A percentile compares a stretch with the other conserved stretches of the same genome.
Evolutionary conservation across 768 basidiomycete species (phyloP).

Genomic region (Tephrocybe sp.): DNA sequence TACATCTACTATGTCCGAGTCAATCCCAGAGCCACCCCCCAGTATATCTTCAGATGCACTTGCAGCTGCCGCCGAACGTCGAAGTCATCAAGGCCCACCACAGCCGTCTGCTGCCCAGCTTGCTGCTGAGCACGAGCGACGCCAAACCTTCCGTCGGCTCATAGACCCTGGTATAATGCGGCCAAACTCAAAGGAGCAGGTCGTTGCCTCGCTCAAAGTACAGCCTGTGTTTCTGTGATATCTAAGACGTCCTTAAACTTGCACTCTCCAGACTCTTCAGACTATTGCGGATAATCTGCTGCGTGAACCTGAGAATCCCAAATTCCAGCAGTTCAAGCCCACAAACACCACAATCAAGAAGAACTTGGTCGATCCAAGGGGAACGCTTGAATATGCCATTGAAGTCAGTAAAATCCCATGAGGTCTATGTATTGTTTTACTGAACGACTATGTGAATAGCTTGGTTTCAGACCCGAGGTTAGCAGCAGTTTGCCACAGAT

Average conservation of each 20-base stretch:
- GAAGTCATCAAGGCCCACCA: slow-evolving; percentile 30
- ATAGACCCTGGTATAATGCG: slow-evolving; percentile 78
- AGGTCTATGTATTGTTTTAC: slow-evolving; percentile 3
- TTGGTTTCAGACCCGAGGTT: slow-evolving; percentile 75
- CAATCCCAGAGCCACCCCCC: slow-evolving; percentile 4
- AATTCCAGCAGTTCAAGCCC: slow-evolving; percentile 72
- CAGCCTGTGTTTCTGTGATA: slow-evolving; percentile 17
- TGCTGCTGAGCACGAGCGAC: slow-evolving; percentile 58
- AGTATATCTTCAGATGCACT: slow-evolving; percentile 33
- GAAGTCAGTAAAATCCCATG: slow-evolving; percentile 47
- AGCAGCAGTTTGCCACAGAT: background rate
- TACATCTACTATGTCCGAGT: slow-evolving; percentile 8
- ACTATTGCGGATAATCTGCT: slow-evolving; percentile 73
- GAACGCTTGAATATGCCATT: slow-evolving; percentile 76
- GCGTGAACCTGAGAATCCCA: slow-evolving; percentile 67
- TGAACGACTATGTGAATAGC: slow-evolving; percentile 35
- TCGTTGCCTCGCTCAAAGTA: slow-evolving; percentile 66
- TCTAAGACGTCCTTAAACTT: slow-evolving; percentile 16
- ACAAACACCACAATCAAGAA: slow-evolving; percentile 69
- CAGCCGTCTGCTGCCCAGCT: slow-evolving; percentile 37
- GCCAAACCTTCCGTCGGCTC: slow-evolving; percentile 70
- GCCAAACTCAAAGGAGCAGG: slow-evolving; percentile 61
- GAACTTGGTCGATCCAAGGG: slow-evolving; percentile 66
- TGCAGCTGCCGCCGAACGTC: slow-evolving; percentile 46
- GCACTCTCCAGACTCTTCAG: slow-evolving; percentile 51